Evolutionary conservation across 495 filamentous ascomycete species (phyloP).

Genomic region (Glutinoglossum americanum): DNA sequence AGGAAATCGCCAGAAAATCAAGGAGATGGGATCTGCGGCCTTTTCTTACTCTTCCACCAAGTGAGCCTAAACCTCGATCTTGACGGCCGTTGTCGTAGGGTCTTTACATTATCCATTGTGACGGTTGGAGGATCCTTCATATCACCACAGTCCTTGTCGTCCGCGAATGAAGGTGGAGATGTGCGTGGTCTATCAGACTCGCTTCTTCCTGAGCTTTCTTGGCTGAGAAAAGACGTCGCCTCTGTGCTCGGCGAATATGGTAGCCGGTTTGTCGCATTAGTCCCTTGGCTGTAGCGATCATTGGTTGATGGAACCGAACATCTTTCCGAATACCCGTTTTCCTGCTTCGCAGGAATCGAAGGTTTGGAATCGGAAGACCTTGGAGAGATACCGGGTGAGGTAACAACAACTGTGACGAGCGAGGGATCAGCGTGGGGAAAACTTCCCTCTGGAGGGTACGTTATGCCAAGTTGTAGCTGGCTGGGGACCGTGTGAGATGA

Average conservation of each 20-base stretch:
- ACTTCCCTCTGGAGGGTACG: not conserved
- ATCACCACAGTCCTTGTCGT: not conserved
- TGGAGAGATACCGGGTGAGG: not conserved
- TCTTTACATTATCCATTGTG: not conserved
- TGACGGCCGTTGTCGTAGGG: conserved; percentile 3
- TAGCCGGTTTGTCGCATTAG: not conserved
- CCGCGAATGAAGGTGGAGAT: not conserved
- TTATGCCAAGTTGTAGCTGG: conserved; percentile 2
- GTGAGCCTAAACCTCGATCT: conserved; percentile 1
- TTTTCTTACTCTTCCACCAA: conserved; percentile 1
- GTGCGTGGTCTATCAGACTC: not conserved
- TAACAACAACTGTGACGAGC: not conserved
- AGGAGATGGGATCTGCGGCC: not conserved
- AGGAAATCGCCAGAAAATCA: no score
- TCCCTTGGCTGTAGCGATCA: conserved; percentile 1
- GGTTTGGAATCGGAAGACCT: conserved; percentile 1
- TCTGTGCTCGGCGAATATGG: conserved; percentile 5
- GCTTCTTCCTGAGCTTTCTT: conserved; percentile 1
- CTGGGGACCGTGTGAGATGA: conserved; percentile 4
- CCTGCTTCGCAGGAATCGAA: not conserved
- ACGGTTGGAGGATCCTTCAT: not conserved
- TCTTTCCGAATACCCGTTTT: conserved; percentile 2
- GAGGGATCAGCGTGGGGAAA: not conserved
- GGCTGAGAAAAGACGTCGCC: conserved; percentile 5
- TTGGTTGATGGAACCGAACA: conserved; percentile 2